These are phyloP conservation scores for Vachellia pachyceras DNA, from an alignment of 306 rosid species.

Conservation along the genomic window DNA sequence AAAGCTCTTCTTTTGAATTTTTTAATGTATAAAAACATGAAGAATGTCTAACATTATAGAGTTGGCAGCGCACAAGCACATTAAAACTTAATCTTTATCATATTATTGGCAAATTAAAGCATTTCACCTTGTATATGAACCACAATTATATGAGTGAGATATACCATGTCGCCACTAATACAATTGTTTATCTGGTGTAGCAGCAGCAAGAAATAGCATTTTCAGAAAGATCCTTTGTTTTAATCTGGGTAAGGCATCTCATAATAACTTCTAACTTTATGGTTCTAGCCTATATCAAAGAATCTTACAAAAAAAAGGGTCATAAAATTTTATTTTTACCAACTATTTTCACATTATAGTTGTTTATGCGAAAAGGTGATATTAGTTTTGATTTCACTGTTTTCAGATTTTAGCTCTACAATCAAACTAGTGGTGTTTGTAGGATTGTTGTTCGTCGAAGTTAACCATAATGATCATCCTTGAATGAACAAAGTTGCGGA, in stretches of 20 bases:
- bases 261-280: not conserved
- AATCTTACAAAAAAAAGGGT: not conserved
- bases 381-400: not conserved
- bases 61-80: not conserved
- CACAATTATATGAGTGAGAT: not conserved
- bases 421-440: conserved; percentile 28
- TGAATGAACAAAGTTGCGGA: no score
- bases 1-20: no score
- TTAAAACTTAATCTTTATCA: not conserved
- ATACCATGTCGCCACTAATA: not conserved
- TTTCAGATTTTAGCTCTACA: not conserved
- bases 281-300: not conserved
- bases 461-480: no score
- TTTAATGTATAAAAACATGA: no score
- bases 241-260: not conserved
- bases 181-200: not conserved
- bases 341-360: not conserved
- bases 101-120: not conserved
- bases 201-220: not conserved
- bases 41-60: no score
- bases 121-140: not conserved
- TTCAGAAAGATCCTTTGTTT: not conserved
- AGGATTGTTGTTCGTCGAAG: conserved; percentile 8
- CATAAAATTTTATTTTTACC: no score
- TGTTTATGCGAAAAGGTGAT: not conserved